Evolutionary conservation across 1,139 yeast genomes (phyloP), one percentile per base, ranked within the genome.

Genomic region (Fermentozyma sake): DNA sequence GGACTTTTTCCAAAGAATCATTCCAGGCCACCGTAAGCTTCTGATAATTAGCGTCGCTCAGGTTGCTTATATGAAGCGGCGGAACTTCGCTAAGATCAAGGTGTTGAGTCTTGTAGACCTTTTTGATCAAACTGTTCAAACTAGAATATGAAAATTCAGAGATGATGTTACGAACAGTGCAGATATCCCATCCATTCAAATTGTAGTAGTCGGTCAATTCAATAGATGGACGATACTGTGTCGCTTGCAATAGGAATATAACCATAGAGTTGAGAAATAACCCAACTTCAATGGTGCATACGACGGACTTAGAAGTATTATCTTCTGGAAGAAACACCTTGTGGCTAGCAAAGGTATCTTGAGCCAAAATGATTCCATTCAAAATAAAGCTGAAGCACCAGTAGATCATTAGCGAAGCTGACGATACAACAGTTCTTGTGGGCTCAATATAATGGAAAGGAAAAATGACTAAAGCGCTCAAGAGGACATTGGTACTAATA

Each of bases 401-500:
- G 37, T 49, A 68, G 11, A 55, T 33, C 9, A 67, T 39, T 15
- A 65, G 37, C 1, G 59, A 44, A 3, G 56, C 63, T 12, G 49
- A 41, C 10, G 67, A 66, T 7, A 58, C 47, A 6, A 58, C 45
- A 4, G 51, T 41, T 13, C 52, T 46, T 7, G 52, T 42, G 5
- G 56, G 44, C 38, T 69, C 75, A 9, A 63, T 34, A 3, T 49
- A 9, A 34, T 68, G 72, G 13, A 68, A 43, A 0, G 72, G 72
- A 7, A 18, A 8, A n/a, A 11, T 18, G 7, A 26, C 26, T 16
- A 16, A 14, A 24, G 14, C 18, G 14, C 18, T 13, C 7, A 18
- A 14, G 12, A 22, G 20, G 13, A 22, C 16, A 20, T 22, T 12
- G 14, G 29, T 28, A n/a, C n/a, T n/a, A n/a, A n/a, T n/a, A n/a